A percentile compares a stretch with the other conserved stretches of the same genome.
Conservation (phyloP, 306 rosid species). For the Castanopsis chinensis region DNA sequence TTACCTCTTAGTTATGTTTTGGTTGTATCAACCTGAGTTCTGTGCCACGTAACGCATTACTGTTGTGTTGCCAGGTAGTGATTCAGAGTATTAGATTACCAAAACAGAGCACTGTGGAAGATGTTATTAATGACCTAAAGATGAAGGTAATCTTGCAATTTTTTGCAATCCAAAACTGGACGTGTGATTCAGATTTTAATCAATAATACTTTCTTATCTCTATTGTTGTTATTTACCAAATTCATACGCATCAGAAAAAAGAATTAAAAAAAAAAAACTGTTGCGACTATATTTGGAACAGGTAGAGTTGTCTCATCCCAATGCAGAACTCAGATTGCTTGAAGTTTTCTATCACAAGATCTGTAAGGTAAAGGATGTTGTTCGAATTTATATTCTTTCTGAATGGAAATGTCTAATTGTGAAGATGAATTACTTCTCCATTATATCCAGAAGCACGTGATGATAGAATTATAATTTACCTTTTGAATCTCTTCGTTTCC, state of each 20-base stretch:
- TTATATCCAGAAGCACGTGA: no score
- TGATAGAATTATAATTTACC: background rate
- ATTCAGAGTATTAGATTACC: constrained; percentile 85
- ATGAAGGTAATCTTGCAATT: constrained; percentile 49
- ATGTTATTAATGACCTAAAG: constrained; percentile 78
- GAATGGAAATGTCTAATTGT: background rate
- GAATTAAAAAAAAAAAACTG: background rate
- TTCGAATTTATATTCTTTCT: background rate
- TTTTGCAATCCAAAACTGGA: background rate
- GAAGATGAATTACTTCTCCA: background rate
- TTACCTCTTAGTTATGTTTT: background rate
- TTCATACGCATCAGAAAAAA: background rate
- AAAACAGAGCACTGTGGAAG: constrained; percentile 86
- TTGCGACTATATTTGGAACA: constrained; percentile 13
- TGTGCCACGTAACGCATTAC: background rate
- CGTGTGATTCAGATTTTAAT: background rate
- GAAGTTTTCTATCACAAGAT: constrained; percentile 94
- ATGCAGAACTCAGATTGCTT: constrained; percentile 87
- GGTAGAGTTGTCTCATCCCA: constrained; percentile 80
- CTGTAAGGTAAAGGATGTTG: constrained; percentile 58
- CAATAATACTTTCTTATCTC: background rate
- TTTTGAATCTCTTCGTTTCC: background rate
- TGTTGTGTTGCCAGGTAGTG: constrained; percentile 56
- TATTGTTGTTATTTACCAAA: constrained; percentile 1
- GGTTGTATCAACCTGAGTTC: background rate